Percentiles rank a stretch among this genome's conserved stretches.
Conservation (phyloP, 2,329 filamentous ascomycete genomes). For the Cladosporium cucumerinum region DNA sequence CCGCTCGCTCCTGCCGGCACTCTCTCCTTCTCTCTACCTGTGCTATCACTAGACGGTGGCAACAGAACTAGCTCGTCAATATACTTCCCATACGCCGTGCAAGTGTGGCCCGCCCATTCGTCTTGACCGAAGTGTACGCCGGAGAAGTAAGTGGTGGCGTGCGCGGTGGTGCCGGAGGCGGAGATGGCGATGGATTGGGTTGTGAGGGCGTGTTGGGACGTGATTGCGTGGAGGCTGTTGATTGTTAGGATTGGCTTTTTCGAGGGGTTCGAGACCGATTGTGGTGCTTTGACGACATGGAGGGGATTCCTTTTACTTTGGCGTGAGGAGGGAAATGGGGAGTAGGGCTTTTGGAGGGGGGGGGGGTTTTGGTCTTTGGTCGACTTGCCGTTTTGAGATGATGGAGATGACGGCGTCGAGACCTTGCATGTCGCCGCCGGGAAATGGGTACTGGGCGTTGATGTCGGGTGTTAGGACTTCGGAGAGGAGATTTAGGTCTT, state of each 20-base stretch:
- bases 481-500: slow-evolving; percentile 38
- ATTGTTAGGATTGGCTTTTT: no score
- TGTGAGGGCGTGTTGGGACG: slow-evolving; percentile 43
- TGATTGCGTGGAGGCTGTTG: slow-evolving; percentile 40
- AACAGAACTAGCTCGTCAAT: slow-evolving; percentile 37
- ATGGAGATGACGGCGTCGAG: slow-evolving; percentile 2
- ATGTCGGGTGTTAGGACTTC: slow-evolving; percentile 42
- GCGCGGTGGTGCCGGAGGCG: slow-evolving; percentile 33
- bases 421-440: slow-evolving; percentile 14
- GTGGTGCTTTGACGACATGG: no score
- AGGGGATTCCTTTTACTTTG: no score
- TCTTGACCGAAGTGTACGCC: slow-evolving; percentile 42
- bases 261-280: no score
- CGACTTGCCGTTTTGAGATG: slow-evolving; percentile 30
- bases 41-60: neutral
- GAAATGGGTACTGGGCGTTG: slow-evolving; percentile 40
- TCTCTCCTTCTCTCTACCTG: neutral
- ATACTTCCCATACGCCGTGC: slow-evolving; percentile 44
- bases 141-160: slow-evolving; percentile 41
- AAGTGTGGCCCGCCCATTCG: slow-evolving; percentile 37
- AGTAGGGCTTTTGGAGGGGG: no score
- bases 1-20: slow-evolving; percentile 35
- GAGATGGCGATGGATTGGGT: slow-evolving; percentile 40
- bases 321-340: no score
- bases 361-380: no score